Base-by-base conservation (phyloP, 108 stramenopile species). In the Cafeteria roenbergensis region DNA sequence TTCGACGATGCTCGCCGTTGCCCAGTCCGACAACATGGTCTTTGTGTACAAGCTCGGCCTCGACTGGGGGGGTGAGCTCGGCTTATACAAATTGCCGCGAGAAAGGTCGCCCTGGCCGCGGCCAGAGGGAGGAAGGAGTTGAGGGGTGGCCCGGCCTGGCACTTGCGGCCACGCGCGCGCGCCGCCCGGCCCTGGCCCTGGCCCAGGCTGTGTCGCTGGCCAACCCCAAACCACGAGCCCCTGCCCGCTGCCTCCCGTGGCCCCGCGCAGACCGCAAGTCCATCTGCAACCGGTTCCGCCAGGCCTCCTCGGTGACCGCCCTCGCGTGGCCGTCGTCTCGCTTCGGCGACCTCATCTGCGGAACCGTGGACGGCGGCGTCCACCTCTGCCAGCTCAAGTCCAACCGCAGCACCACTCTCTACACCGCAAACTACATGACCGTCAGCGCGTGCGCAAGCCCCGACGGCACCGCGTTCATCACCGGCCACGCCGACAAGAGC, bases 41-140 rank as follows among this genome's bases (percentile, higher is more conserved):
- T 85, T 82, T 52, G 78, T 85, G 34, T 85, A 85, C 75, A 83
- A 85, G 65, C 68, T 83, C 17, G 77, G 80, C n/a, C 20, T 55
- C 22, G 81, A 80, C 0, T 79, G 76, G 71, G n/a, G n/a, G n/a
- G n/a, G n/a, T n/a, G n/a, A n/a, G n/a, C n/a, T n/a, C 21, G 26
- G 14, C 29, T 25, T 1, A 62, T 26, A 20, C 61, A 21, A 21
- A 14, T 26, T 22, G n/a, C n/a, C n/a, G n/a, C n/a, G n/a, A n/a
- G n/a, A n/a, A n/a, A n/a, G n/a, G n/a, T n/a, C n/a, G n/a, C n/a
- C n/a, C n/a, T n/a, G n/a, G n/a, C n/a, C n/a, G n/a, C n/a, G n/a
- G n/a, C n/a, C n/a, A n/a, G n/a, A n/a, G n/a, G n/a, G n/a, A n/a
- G n/a, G n/a, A n/a, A n/a, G n/a, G n/a, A n/a, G n/a, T n/a, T n/a